A percentile compares a stretch with the other conserved stretches of the same genome.
These are phyloP conservation scores for Camellia japonica DNA, from an alignment of 148 eudicot species.

Conservation along the genomic window DNA sequence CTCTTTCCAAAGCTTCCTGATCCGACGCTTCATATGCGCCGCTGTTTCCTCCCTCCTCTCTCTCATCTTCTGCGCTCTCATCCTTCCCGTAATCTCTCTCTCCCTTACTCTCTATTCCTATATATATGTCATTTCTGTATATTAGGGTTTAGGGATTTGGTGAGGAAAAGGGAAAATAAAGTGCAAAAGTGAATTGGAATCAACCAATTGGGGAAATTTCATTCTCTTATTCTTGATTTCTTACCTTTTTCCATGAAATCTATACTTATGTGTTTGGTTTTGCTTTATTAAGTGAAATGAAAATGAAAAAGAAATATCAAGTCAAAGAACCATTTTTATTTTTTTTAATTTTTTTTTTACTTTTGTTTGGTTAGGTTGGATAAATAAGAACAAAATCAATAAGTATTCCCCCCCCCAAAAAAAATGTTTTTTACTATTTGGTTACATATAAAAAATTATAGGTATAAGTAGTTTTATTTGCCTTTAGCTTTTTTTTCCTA, in stretches of 20 bases:
- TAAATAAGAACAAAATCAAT: no score
- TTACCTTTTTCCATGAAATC: background rate
- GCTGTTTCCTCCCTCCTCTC: slow-evolving; percentile 57
- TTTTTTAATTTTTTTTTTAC: no score
- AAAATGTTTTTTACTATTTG: no score
- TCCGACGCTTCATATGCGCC: slow-evolving; percentile 81
- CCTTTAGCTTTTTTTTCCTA: no score
- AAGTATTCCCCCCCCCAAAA: no score
- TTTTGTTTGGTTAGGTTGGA: no score
- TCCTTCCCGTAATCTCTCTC: slow-evolving; percentile 51
- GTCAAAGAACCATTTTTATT: no score
- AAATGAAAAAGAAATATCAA: no score
- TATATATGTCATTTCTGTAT: background rate
- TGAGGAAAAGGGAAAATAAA: background rate
- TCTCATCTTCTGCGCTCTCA: slow-evolving; percentile 42
- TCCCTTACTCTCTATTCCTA: background rate
- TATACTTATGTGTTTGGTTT: no score
- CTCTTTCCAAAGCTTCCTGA: slow-evolving; percentile 57
- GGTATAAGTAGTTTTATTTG: no score
- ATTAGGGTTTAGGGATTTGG: no score
- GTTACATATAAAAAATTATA: no score
- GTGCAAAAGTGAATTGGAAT: background rate
- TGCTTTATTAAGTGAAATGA: background rate
- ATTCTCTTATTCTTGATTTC: background rate
- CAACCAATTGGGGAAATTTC: background rate